A percentile compares a stretch with the other conserved stretches of the same genome.
Conservation (phyloP, 768 basidiomycete genomes). For the Lentinula edodes region DNA sequence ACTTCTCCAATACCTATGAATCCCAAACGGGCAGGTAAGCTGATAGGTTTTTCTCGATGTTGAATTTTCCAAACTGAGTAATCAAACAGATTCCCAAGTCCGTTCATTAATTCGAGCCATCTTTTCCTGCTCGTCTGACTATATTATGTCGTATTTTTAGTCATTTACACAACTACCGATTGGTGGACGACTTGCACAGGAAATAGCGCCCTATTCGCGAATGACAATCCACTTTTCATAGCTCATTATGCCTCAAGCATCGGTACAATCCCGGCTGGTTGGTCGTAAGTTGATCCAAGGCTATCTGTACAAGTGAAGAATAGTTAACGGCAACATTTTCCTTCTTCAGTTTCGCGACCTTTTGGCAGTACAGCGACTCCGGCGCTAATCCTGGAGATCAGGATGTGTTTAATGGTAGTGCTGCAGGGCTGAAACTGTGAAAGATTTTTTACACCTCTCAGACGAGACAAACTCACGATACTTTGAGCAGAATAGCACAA, state of each 20-base stretch:
- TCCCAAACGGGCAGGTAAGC: conserved; percentile 39
- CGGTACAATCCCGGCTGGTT: conserved; percentile 56
- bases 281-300: conserved; percentile 27
- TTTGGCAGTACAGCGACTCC: conserved; percentile 58
- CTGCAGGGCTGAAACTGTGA: conserved; percentile 34
- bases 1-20: conserved; percentile 59
- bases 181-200: conserved; percentile 71
- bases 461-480: not conserved
- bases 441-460: too few species aligned
- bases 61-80: not conserved
- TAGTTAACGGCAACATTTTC: not conserved
- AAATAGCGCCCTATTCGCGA: conserved; percentile 44
- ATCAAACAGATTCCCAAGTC: conserved; percentile 35
- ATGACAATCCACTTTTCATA: conserved; percentile 56
- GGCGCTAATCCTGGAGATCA: conserved; percentile 55
- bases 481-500: not conserved
- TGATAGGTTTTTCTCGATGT: not conserved
- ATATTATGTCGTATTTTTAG: conserved; percentile 16
- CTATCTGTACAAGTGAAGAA: not conserved
- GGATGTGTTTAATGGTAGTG: conserved; percentile 51
- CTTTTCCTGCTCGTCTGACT: not conserved
- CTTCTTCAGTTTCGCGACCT: conserved; percentile 36
- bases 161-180: conserved; percentile 58
- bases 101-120: not conserved
- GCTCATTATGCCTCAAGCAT: conserved; percentile 45